Conservation (phyloP, 2,329 filamentous ascomycete species). For the Ascochyta viciae-villosae region DNA sequence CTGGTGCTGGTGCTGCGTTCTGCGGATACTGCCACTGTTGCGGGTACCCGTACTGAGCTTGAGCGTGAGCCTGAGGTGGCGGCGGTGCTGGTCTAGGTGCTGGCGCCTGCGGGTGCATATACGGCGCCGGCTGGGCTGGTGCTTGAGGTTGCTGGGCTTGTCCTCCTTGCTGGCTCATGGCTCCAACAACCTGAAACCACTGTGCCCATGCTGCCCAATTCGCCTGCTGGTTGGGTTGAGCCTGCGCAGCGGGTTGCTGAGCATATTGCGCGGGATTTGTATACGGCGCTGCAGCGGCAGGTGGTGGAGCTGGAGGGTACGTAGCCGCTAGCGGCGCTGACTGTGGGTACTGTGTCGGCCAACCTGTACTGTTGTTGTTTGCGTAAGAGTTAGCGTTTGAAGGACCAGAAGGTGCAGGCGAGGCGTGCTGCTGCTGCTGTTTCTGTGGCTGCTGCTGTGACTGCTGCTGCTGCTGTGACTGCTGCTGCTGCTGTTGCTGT, state of each 20-base stretch:
- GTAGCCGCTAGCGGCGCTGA: constrained; percentile 25
- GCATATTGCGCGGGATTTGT: constrained; percentile 20
- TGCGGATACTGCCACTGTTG: constrained; percentile 36
- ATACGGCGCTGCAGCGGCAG: constrained; percentile 24
- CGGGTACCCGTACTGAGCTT: constrained; percentile 32
- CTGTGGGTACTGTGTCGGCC: constrained; percentile 31
- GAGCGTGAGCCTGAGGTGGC: constrained; percentile 22
- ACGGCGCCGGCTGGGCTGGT: constrained; percentile 24
- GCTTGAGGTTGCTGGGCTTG: constrained; percentile 27
- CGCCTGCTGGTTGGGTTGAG: constrained; percentile 29
- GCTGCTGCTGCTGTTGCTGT: constrained; percentile 14
- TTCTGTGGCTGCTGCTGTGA: constrained; percentile 15
- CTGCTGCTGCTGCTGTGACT: constrained; percentile 17
- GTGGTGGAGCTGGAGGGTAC: constrained; percentile 25
- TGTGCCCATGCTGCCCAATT: constrained; percentile 39
- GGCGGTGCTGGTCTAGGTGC: constrained; percentile 19
- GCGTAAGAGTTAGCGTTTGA: constrained; percentile 30
- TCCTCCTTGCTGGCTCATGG: constrained; percentile 33
- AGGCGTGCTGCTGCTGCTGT: constrained; percentile 25
- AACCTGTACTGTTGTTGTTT: constrained; percentile 29
- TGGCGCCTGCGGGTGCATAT: constrained; percentile 27
- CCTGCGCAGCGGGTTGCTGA: constrained; percentile 20
- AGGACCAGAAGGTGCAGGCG: constrained; percentile 27
- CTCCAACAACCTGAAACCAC: constrained; percentile 35
- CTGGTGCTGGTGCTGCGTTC: constrained; percentile 29